Base-by-base conservation (phyloP, 768 basidiomycete species). In the Tricholoma hemisulphureum region DNA sequence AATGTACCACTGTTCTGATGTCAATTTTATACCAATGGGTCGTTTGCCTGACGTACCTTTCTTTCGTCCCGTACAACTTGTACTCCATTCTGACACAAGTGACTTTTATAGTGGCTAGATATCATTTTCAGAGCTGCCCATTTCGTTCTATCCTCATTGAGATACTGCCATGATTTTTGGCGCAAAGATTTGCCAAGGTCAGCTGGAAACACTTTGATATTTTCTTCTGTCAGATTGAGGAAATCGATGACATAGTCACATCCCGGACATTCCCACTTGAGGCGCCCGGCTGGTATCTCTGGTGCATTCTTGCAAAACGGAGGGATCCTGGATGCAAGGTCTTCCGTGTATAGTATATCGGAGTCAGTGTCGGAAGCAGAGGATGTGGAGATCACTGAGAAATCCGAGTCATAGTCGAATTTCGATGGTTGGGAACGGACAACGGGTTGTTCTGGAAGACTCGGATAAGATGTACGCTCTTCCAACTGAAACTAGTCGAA, bases 221-320 rank as follows among this genome's bases (percentile, higher is more conserved):
- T 67, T 23, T 76, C 73, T 13, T 71, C 67, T 4, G 69, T 69
- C 31, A 79, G 69, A 29, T 76, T 57, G 31, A 81, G 68, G 11
- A 88, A 61, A 66, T 87, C 75, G 51, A 87, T 77, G 0, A 60
- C 46, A 58, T 80, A 75, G 5, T 57, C 20, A 67, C 86, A 88
- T 35, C 76, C 63, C 9, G 79, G 77, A 61, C 86, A 88, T 60
- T 69, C 67, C 86, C 86, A 88, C 20, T 71, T 72, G 58, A 83
- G 76, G 26, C 77, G 69, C 2, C 76, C 76, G 6, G 68, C 67
- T 8, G 74, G 76, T 35, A 84, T 69, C 1, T 61, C 56, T 6
- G 84, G 83, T 0, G 70, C 66, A 8, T 64, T 49, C 34, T 66
- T 69, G 49, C 76, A 66, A 50, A 71, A 70, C 35, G 63, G 61